Conservation (phyloP, 164 flowering plant genomes). For the Annona cherimola region DNA sequence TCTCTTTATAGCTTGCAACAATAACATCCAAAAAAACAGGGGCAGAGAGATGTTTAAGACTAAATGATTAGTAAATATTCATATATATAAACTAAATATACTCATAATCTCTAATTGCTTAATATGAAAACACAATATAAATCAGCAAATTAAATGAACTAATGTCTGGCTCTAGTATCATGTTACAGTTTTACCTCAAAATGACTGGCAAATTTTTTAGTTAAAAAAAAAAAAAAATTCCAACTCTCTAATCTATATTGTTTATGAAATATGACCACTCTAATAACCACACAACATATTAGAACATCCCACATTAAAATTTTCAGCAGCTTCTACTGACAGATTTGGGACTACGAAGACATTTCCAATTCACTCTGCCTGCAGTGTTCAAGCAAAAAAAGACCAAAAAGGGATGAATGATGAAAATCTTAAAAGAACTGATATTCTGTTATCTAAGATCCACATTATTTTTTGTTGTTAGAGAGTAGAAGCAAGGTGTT, state of each 20-base stretch:
- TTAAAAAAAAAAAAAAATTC: too few species aligned
- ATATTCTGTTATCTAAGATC: too few species aligned
- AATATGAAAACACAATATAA: too few species aligned
- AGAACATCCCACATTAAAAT: constrained; percentile 8
- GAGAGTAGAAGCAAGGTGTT: background rate
- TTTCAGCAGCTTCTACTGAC: constrained; percentile 4
- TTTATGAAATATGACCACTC: too few species aligned
- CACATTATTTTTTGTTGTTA: background rate
- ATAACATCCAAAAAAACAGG: constrained; percentile 5
- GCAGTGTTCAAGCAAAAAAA: background rate
- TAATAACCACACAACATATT: background rate
- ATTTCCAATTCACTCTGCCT: constrained; percentile 3
- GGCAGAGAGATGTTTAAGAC: background rate
- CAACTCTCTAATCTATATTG: too few species aligned
- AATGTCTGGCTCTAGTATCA: too few species aligned
- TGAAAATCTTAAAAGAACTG: background rate
- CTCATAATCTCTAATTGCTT: too few species aligned
- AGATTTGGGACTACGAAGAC: background rate
- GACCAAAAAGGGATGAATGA: background rate
- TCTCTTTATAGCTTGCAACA: constrained; percentile 1
- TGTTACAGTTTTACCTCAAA: too few species aligned
- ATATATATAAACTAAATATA: too few species aligned
- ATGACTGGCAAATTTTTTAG: too few species aligned
- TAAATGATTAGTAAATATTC: too few species aligned
- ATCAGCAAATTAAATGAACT: too few species aligned